Conservation (phyloP, 805 yeast species). For the Hanseniaspora osmophila region DNA sequence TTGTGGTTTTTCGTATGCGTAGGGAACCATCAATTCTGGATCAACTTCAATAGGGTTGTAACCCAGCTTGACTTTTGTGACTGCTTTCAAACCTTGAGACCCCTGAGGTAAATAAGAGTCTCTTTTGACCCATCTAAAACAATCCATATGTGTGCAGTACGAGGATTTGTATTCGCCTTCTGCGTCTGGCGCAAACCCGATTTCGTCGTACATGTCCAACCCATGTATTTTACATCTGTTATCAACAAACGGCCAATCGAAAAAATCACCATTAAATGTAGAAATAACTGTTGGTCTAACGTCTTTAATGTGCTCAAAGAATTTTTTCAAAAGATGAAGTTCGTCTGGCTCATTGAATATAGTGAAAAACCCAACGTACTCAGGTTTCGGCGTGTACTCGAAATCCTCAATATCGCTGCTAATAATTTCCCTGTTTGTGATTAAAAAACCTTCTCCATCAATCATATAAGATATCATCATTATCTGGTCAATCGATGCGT, state of each 20-base stretch:
- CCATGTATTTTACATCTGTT: constrained; percentile 75
- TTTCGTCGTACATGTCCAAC: constrained; percentile 77
- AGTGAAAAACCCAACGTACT: constrained; percentile 78
- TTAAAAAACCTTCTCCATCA: constrained; percentile 89
- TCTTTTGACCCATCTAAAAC: constrained; percentile 94
- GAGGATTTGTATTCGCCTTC: constrained; percentile 89
- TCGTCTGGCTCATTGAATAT: constrained; percentile 86
- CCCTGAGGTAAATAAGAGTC: constrained; percentile 97
- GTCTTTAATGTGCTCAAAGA: constrained; percentile 84
- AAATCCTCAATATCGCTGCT: constrained; percentile 92
- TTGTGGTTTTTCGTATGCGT: constrained; percentile 90
- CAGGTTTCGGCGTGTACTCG: constrained; percentile 95
- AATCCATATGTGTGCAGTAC: constrained; percentile 93
- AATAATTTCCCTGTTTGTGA: constrained; percentile 87
- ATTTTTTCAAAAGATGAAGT: constrained; percentile 52
- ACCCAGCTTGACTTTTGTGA: constrained; percentile 87
- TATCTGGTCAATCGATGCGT: constrained; percentile 73
- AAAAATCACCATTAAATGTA: constrained; percentile 95
- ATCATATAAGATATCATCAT: constrained; percentile 99
- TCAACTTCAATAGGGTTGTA: constrained; percentile 93
- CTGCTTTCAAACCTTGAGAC: constrained; percentile 95
- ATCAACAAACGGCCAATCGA: constrained; percentile 98
- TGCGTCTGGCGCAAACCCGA: constrained; percentile 79
- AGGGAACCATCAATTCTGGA: constrained; percentile 96
- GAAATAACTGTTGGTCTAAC: constrained; percentile 92